These are phyloP conservation scores for Penicillium sp. DNA, from an alignment of 2,329 filamentous ascomycete species.

Conservation along the genomic window DNA sequence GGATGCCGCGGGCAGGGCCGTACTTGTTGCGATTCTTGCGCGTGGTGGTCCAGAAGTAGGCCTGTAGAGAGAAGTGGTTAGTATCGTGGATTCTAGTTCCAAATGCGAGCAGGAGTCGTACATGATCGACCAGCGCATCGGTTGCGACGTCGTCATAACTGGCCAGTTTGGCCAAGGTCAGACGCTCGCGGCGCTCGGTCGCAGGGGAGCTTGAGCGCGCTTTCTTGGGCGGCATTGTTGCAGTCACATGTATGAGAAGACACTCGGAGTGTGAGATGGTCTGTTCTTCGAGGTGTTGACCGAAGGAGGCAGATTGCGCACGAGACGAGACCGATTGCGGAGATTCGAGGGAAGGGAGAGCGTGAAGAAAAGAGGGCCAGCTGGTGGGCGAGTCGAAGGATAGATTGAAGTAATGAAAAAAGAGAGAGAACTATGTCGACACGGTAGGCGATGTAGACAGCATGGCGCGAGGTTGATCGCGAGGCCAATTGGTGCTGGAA, in stretches of 20 bases:
- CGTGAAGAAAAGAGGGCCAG: slow-evolving; percentile 4
- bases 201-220: slow-evolving; percentile 37
- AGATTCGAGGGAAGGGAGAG: slow-evolving; percentile 14
- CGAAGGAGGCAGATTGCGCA: not conserved
- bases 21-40: slow-evolving; percentile 92
- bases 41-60: slow-evolving; percentile 95
- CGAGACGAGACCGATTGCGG: slow-evolving; percentile 9
- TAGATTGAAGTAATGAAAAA: slow-evolving; percentile 7
- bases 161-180: slow-evolving; percentile 86
- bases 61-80: slow-evolving; percentile 58
- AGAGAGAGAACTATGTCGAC: not conserved
- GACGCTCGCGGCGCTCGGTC: slow-evolving; percentile 63
- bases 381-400: not conserved
- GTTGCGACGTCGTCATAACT: slow-evolving; percentile 96
- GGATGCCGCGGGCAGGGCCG: slow-evolving; percentile 79
- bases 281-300: not conserved
- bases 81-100: slow-evolving; percentile 8
- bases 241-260: slow-evolving; percentile 12
- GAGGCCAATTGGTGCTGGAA: slow-evolving; percentile 19
- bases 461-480: slow-evolving; percentile 14
- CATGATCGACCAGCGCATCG: slow-evolving; percentile 92
- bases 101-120: slow-evolving; percentile 57
- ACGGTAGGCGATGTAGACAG: slow-evolving; percentile 11
- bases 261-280: slow-evolving; percentile 5
- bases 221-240: slow-evolving; percentile 47